Evolutionary conservation across 768 basidiomycete species (phyloP).

Genomic region (Tylopilus sp.): DNA sequence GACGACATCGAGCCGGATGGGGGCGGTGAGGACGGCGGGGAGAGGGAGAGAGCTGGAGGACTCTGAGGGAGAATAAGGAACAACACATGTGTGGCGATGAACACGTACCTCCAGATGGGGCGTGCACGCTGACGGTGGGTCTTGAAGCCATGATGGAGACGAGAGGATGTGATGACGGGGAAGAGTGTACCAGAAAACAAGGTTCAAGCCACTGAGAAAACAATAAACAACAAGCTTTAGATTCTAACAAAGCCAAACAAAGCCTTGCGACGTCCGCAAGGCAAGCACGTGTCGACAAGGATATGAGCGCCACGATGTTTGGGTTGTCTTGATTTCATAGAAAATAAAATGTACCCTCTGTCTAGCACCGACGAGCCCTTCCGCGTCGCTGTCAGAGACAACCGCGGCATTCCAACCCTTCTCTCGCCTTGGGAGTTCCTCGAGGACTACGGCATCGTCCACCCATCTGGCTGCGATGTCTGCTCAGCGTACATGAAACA

Average conservation of each 20-base stretch:
- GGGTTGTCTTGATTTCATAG: neutral
- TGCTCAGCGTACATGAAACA: slow-evolving; percentile 41
- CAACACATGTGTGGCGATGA: neutral
- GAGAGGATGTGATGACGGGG: slow-evolving; percentile 34
- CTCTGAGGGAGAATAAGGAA: slow-evolving; percentile 43
- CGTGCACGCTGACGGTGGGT: slow-evolving; percentile 85
- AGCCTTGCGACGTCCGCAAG: slow-evolving; percentile 29
- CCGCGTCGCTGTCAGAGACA: slow-evolving; percentile 27
- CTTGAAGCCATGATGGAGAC: slow-evolving; percentile 74
- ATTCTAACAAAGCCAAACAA: slow-evolving; percentile 27
- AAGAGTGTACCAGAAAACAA: slow-evolving; percentile 20
- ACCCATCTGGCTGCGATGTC: slow-evolving; percentile 36
- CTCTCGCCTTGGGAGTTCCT: slow-evolving; percentile 39
- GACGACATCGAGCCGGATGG: slow-evolving; percentile 98
- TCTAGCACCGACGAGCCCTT: slow-evolving; percentile 32
- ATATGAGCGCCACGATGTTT: slow-evolving; percentile 25
- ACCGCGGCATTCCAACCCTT: slow-evolving; percentile 31
- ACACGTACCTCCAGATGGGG: slow-evolving; percentile 65
- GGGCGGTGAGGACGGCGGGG: slow-evolving; percentile 95
- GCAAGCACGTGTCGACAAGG: slow-evolving; percentile 26
- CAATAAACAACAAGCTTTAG: slow-evolving; percentile 9
- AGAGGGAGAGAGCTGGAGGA: slow-evolving; percentile 86
- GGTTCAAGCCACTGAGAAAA: slow-evolving; percentile 33
- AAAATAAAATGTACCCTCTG: slow-evolving; percentile 29
- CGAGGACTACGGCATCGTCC: slow-evolving; percentile 38